Percentiles rank a stretch among this genome's conserved stretches.
These are phyloP conservation scores for California macrophylla DNA, from an alignment of 441 rosid species.

Conservation along the genomic window DNA sequence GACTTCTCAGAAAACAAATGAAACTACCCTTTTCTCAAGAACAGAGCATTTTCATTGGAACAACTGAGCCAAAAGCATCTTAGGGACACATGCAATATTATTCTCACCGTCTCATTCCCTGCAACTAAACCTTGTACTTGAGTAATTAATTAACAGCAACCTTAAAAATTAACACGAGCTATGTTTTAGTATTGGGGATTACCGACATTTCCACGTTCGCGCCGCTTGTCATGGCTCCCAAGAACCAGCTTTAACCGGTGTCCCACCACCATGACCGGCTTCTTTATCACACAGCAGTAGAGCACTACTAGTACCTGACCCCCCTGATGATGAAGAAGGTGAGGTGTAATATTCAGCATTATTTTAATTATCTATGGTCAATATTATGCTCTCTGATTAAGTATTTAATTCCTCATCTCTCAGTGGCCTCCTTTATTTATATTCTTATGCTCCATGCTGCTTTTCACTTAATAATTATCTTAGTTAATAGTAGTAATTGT, in stretches of 20 bases:
- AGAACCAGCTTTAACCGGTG: not conserved
- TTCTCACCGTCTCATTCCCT: not conserved
- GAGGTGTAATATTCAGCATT: not conserved
- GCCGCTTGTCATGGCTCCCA: not conserved
- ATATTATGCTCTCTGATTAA: not conserved
- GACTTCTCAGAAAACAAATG: not conserved
- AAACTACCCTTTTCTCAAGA: too few species aligned
- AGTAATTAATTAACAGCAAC: not conserved
- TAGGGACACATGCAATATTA: not conserved
- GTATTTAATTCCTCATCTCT: not conserved
- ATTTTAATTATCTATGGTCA: not conserved
- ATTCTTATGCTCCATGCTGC: constrained; percentile 1
- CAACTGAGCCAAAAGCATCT: not conserved
- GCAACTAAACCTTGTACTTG: not conserved
- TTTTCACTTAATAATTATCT: not conserved
- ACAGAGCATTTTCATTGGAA: not conserved
- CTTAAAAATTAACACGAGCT: not conserved
- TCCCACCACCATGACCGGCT: not conserved
- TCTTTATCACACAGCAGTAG: not conserved
- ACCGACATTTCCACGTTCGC: not conserved
- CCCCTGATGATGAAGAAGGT: not conserved
- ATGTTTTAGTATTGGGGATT: not conserved
- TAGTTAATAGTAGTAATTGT: too few species aligned
- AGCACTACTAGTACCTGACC: not conserved
- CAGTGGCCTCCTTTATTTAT: constrained; percentile 1